Conservation (phyloP, 495 filamentous ascomycete species). For the Penicillium paxilli region DNA sequence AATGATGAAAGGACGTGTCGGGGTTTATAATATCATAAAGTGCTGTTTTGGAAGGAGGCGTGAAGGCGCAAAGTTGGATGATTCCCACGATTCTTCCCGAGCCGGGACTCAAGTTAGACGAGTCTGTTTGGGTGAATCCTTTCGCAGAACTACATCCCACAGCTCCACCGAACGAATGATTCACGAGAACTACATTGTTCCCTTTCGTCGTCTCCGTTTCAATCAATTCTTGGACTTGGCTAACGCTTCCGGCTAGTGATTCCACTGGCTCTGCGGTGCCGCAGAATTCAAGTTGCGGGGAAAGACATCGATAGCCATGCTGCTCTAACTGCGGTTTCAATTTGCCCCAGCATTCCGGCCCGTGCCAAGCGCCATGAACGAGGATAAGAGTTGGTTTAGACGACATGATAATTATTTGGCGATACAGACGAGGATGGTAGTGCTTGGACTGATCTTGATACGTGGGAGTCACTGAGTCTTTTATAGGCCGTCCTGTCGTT, state of each 20-base stretch:
- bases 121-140: neutral
- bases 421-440: neutral
- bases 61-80: neutral
- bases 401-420: neutral
- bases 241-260: neutral
- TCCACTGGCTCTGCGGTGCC: constrained; percentile 4
- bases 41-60: neutral
- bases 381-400: neutral
- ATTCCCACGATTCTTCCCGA: neutral
- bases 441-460: no score
- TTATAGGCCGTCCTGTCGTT: no score
- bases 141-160: constrained; percentile 1
- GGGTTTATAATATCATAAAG: constrained; percentile 2
- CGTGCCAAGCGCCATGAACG: constrained; percentile 1
- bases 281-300: constrained; percentile 7
- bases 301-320: constrained; percentile 3
- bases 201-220: neutral
- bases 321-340: neutral
- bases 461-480: no score
- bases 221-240: neutral
- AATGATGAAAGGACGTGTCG: neutral
- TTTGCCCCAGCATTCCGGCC: neutral
- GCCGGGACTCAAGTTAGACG: neutral
- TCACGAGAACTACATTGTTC: constrained; percentile 1
- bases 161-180: constrained; percentile 2